phyloP scores from a whole-genome alignment of 768 basidiomycete genomes.

The Rhizopogon sp. region DNA sequence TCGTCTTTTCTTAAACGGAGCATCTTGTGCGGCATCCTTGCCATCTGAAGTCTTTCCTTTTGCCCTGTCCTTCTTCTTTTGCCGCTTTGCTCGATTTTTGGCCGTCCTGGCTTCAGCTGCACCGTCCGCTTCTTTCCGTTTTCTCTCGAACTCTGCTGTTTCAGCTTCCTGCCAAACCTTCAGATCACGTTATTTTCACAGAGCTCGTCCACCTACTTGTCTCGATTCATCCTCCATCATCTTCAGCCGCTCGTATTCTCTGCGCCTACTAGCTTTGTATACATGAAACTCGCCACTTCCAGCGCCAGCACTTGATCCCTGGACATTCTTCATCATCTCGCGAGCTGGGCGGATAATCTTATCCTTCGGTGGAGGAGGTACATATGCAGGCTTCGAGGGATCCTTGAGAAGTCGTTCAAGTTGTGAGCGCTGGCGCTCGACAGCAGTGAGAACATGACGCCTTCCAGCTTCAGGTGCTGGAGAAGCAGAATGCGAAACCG shows the following conservation, averaged over 20 bases:
- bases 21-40: slow-evolving; percentile 23
- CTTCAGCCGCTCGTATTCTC: slow-evolving; percentile 94
- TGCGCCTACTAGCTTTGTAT: slow-evolving; percentile 89
- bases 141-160: slow-evolving; percentile 67
- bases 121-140: slow-evolving; percentile 66
- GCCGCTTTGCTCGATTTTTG: slow-evolving; percentile 91
- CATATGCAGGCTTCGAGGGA: slow-evolving; percentile 73
- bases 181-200: neutral
- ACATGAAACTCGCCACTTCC: slow-evolving; percentile 98
- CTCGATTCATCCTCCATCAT: slow-evolving; percentile 78
- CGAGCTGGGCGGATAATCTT: slow-evolving; percentile 76
- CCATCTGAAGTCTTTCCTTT: slow-evolving; percentile 37
- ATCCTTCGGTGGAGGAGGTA: slow-evolving; percentile 79
- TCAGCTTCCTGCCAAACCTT: slow-evolving; percentile 55
- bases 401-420: slow-evolving; percentile 89
- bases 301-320: slow-evolving; percentile 95
- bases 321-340: slow-evolving; percentile 99
- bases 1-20: slow-evolving; percentile 73
- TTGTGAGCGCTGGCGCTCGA: slow-evolving; percentile 55
- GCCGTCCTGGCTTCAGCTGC: slow-evolving; percentile 83
- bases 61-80: slow-evolving; percentile 81
- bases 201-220: slow-evolving; percentile 46
- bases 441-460: slow-evolving; percentile 45
- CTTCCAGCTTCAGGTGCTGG: slow-evolving; percentile 22
- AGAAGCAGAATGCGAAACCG: slow-evolving; percentile 24